Evolutionary conservation across 2,329 filamentous ascomycete genomes (phyloP).

Genomic region (Pleomassaria siparia): DNA sequence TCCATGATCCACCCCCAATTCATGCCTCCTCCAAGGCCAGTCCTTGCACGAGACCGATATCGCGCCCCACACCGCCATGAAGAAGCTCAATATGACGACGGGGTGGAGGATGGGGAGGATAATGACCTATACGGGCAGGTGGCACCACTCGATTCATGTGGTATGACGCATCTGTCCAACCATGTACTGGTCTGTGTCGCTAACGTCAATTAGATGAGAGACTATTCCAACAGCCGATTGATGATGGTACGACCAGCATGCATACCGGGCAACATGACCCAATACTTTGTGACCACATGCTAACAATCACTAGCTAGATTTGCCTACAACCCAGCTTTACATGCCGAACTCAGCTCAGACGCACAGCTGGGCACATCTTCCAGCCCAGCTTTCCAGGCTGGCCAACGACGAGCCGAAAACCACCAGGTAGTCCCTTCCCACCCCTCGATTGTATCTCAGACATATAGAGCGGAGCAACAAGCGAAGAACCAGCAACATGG

Average conservation of each 20-base stretch:
- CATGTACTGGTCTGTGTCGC: neutral
- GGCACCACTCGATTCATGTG: conserved; percentile 51
- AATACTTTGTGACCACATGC: neutral
- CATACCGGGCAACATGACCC: too few relatives aligned
- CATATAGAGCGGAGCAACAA: neutral
- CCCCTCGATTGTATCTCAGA: neutral
- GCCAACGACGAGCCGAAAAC: conserved; percentile 27
- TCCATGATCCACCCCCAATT: conserved; percentile 17
- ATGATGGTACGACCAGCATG: too few relatives aligned
- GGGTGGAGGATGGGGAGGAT: conserved; percentile 33
- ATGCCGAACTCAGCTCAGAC: conserved; percentile 33
- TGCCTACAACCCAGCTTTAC: conserved; percentile 21
- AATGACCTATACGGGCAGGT: conserved; percentile 14
- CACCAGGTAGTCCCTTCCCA: conserved; percentile 3
- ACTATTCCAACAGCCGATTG: conserved; percentile 34
- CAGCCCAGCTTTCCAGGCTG: conserved; percentile 45
- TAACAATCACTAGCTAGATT: conserved; percentile 16
- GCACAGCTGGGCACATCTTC: conserved; percentile 33
- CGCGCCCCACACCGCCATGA: conserved; percentile 17
- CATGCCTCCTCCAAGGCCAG: conserved; percentile 9
- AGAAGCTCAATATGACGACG: conserved; percentile 19
- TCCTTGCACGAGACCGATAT: conserved; percentile 27
- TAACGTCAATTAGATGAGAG: conserved; percentile 33
- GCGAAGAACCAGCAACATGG: neutral
- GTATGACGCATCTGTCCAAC: conserved; percentile 41